These are phyloP conservation scores for Apiotrichum akiyoshidainum DNA, from an alignment of 1,284 basidiomycete species.

Conservation along the genomic window DNA sequence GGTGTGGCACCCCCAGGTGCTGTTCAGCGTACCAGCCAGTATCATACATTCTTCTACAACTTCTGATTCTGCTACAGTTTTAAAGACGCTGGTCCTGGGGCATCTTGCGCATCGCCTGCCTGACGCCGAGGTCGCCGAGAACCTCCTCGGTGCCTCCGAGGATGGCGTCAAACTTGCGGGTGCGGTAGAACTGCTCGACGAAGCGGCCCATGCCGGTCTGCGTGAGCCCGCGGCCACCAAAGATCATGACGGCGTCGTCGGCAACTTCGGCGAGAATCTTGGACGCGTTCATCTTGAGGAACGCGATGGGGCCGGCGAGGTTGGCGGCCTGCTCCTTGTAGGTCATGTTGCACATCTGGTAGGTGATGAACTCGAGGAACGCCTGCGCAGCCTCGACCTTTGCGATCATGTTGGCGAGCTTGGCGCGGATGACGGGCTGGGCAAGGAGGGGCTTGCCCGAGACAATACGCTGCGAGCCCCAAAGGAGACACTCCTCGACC, in stretches of 20 bases:
- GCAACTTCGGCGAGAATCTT: constrained; percentile 51
- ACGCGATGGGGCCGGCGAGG: constrained; percentile 50
- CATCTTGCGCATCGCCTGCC: constrained; percentile 37
- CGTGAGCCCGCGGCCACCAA: constrained; percentile 36
- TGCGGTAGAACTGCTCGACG: constrained; percentile 55
- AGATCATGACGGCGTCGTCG: constrained; percentile 55
- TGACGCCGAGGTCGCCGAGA: constrained; percentile 55
- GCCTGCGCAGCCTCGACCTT: constrained; percentile 77
- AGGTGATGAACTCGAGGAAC: constrained; percentile 84
- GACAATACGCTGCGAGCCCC: constrained; percentile 72
- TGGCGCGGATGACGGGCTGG: constrained; percentile 70
- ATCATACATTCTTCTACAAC: no score
- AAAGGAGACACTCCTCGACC: constrained; percentile 54
- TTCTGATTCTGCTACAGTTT: no score
- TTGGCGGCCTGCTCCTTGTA: constrained; percentile 64
- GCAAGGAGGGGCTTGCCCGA: constrained; percentile 79
- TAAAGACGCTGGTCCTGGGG: background rate
- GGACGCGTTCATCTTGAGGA: constrained; percentile 60
- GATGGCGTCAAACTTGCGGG: constrained; percentile 84
- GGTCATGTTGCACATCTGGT: constrained; percentile 83
- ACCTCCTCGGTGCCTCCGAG: constrained; percentile 53
- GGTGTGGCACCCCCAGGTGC: no score
- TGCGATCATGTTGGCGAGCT: constrained; percentile 75
- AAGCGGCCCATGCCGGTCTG: constrained; percentile 55
- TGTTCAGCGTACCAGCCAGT: no score